Conservation (phyloP, 306 rosid species). For the Parietaria judaica region DNA sequence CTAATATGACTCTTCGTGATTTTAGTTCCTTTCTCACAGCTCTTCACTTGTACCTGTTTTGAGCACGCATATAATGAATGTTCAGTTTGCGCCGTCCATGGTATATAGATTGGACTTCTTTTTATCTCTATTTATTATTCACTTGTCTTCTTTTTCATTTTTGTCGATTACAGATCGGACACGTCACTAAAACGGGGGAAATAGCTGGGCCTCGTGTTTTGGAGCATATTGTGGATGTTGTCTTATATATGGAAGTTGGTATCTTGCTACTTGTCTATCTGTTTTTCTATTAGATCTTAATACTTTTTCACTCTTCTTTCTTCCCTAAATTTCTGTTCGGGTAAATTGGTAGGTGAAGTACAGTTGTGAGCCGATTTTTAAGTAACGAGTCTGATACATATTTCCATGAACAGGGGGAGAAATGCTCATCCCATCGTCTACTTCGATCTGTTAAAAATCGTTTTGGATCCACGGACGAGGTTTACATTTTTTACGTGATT, state of each 20-base stretch:
- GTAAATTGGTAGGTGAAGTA: neutral
- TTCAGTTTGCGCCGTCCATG: neutral
- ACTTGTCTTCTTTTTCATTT: neutral
- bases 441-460: slow-evolving; percentile 94
- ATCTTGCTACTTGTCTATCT: slow-evolving; percentile 30
- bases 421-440: slow-evolving; percentile 66
- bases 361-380: neutral
- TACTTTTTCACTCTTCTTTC: neutral
- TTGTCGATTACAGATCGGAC: slow-evolving; percentile 64
- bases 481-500: slow-evolving; percentile 20
- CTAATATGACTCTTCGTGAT: neutral
- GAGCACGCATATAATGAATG: neutral
- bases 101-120: neutral
- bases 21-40: neutral
- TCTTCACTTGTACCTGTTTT: neutral
- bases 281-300: neutral
- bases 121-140: neutral
- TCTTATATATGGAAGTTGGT: slow-evolving; percentile 91
- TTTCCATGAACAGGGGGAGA: slow-evolving; percentile 66
- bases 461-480: slow-evolving; percentile 93
- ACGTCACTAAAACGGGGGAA: slow-evolving; percentile 84
- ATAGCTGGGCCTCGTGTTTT: slow-evolving; percentile 90
- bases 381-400: slow-evolving; percentile 9
- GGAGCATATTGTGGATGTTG: slow-evolving; percentile 95
- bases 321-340: neutral